Base-by-base conservation (phyloP, 768 basidiomycete genomes). In the Krasilnikovozyma curviuscula region DNA sequence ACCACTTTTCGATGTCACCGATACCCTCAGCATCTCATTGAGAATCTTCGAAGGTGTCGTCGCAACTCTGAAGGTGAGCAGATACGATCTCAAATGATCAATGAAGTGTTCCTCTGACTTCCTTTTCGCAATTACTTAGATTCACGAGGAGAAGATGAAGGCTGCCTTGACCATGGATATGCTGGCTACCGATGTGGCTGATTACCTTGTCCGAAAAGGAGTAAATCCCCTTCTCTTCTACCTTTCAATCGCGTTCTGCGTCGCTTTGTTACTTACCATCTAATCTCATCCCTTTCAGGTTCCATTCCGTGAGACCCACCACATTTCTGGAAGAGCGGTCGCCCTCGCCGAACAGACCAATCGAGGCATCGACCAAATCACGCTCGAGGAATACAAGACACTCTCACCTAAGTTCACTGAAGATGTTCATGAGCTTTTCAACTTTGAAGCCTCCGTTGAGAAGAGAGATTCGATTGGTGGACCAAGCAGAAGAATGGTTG, bases 271-370 rank as follows among this genome's bases (percentile, higher is more conserved):
- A 10, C 19, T 24, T n/a, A 33, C 28, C 16, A 10, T 18, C 46
- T 23, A 13, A 47, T n/a, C 39, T 14, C 18, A 43, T 42, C 44
- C 43, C 12, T 44, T 44, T 43, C 57, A 93, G 89, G 83, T 88
- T 35, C 93, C 93, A 7, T 97, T 98, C 76, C 79, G 93, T 37
- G 86, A 95, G 66, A 98, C 93, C 1, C 93, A 98, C 62, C 93
- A 98, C 63, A 77, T 98, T 56, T 95, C 93, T 4, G 93, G 93
- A 4, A 79, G 85, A 13, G 88, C 91, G 18, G 91, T 98, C 39
- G 88, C 91, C 1, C 71, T 95, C 32, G 91, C 91, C 1, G 93
- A 98, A 64, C 69, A 78, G 35, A 74, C 76, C 29, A 71, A 73
- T 51, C 79, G 81, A 57, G 81, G 83, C 58, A 71, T 98, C 34